These are phyloP conservation scores for Cylindrotheca fusiformis DNA, from an alignment of 108 stramenopile species.

Conservation along the genomic window DNA sequence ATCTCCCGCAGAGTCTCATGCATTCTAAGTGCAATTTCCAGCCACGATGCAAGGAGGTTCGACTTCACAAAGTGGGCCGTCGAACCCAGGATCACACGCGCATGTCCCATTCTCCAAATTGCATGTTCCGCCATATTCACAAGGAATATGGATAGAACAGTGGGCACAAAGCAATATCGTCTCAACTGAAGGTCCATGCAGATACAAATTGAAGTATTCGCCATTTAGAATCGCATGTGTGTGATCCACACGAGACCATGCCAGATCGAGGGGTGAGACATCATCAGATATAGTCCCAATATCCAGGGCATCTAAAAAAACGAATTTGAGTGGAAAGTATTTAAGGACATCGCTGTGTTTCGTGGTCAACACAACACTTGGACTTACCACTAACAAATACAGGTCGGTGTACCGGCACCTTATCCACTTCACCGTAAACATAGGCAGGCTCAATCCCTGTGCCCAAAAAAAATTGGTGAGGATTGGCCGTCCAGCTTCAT, in stretches of 20 bases:
- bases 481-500: neutral
- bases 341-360: too few species aligned
- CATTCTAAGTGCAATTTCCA: too few species aligned
- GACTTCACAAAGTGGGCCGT: neutral
- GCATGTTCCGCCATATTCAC: neutral
- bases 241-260: neutral
- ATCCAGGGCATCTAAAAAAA: neutral
- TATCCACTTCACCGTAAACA: too few species aligned
- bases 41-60: neutral
- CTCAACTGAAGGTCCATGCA: neutral
- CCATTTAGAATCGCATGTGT: neutral
- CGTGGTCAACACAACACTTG: too few species aligned
- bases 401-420: too few species aligned
- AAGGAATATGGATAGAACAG: neutral
- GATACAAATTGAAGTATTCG: neutral
- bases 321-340: neutral
- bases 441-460: neutral
- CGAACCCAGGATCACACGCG: neutral
- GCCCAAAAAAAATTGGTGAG: neutral
- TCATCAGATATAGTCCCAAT: neutral
- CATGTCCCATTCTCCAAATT: neutral
- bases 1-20: too few species aligned
- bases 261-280: neutral
- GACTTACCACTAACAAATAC: too few species aligned
- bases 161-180: neutral